phyloP scores from a whole-genome alignment of 768 basidiomycete species.

The Russula compacta region DNA sequence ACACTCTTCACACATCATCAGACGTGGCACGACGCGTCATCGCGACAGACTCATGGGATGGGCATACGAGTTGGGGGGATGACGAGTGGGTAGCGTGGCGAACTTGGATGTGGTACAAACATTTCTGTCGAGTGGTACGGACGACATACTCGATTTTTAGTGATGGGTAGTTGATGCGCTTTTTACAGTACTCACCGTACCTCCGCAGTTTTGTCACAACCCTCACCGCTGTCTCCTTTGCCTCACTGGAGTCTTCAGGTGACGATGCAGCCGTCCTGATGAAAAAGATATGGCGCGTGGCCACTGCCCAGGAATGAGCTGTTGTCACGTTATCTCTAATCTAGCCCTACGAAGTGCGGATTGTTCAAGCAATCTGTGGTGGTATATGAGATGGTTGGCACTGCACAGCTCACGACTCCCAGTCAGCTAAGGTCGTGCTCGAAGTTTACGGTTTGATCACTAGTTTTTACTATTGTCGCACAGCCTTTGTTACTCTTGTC shows the following conservation, averaged over 20 bases:
- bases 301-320: slow-evolving; percentile 46
- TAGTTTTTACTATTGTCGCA: neutral
- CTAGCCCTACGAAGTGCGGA: neutral
- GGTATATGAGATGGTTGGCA: neutral
- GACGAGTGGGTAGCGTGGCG: slow-evolving; percentile 81
- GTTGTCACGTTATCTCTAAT: neutral
- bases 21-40: slow-evolving; percentile 51
- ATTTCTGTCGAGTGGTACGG: slow-evolving; percentile 76
- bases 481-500: neutral
- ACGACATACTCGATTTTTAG: neutral
- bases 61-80: slow-evolving; percentile 57
- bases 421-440: neutral
- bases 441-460: neutral
- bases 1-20: slow-evolving; percentile 24
- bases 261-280: slow-evolving; percentile 52
- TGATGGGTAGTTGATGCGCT: neutral
- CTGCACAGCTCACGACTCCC: neutral
- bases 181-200: slow-evolving; percentile 64
- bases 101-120: slow-evolving; percentile 86
- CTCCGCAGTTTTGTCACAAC: slow-evolving; percentile 66
- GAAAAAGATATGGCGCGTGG: slow-evolving; percentile 62
- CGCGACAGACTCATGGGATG: slow-evolving; percentile 58
- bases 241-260: slow-evolving; percentile 46
- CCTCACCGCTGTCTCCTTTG: slow-evolving; percentile 58
- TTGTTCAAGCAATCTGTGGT: neutral